Evolutionary conservation across 306 rosid species (phyloP).

Genomic region (Vicia villosa): DNA sequence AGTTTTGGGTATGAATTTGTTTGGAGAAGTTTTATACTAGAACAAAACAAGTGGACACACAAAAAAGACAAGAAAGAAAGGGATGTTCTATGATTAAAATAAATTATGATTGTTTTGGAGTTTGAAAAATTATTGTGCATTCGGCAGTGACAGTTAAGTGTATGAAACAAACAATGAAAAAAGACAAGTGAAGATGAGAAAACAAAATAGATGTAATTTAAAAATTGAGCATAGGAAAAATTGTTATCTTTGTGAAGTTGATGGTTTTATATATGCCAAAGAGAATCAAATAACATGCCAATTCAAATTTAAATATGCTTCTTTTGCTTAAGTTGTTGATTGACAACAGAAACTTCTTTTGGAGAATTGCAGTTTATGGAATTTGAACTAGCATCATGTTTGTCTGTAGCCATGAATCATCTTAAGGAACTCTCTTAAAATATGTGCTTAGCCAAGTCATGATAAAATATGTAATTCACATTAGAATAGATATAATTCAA

Average conservation of each 20-base stretch:
- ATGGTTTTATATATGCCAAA: not conserved
- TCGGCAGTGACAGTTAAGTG: not conserved
- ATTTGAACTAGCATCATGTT: no score
- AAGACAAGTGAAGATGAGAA: not conserved
- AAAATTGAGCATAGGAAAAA: not conserved
- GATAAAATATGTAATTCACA: conserved; percentile 17
- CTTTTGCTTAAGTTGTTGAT: no score
- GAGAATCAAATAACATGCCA: not conserved
- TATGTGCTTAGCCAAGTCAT: conserved; percentile 2
- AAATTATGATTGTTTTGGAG: not conserved
- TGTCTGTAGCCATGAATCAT: no score
- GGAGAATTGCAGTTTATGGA: no score
- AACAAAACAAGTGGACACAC: not conserved
- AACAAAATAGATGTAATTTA: not conserved
- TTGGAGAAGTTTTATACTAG: not conserved
- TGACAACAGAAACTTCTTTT: no score
- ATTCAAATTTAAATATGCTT: no score
- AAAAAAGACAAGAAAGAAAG: not conserved
- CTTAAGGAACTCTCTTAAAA: conserved; percentile 20
- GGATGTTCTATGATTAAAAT: not conserved
- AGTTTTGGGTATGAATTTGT: not conserved
- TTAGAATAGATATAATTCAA: not conserved
- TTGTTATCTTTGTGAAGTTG: not conserved
- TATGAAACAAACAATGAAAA: not conserved
- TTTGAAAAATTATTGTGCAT: not conserved